Percentiles rank a stretch among this genome's conserved stretches.
Conservation (phyloP, 768 basidiomycete genomes). For the Boletus barrowsii region DNA sequence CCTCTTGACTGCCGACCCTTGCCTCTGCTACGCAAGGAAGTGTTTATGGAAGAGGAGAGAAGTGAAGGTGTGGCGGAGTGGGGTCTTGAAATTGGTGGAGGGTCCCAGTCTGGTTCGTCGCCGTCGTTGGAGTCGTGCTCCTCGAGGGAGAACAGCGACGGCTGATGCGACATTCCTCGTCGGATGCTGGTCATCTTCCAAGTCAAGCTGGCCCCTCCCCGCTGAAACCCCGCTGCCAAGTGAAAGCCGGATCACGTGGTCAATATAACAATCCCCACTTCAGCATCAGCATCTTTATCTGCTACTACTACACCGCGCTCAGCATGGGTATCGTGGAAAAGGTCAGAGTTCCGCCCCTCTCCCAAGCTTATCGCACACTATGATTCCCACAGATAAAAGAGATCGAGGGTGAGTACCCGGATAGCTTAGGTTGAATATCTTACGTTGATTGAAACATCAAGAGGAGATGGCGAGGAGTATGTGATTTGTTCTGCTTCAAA, state of each 20-base stretch:
- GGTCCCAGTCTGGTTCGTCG: slow-evolving; percentile 47
- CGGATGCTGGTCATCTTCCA: slow-evolving; percentile 21
- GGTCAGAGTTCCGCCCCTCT: slow-evolving; percentile 37
- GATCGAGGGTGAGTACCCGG: slow-evolving; percentile 76
- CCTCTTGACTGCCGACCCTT: slow-evolving; percentile 32
- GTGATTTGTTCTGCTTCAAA: slow-evolving; percentile 31
- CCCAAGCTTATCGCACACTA: slow-evolving; percentile 1
- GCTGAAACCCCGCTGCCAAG: neutral
- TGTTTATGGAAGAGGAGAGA: slow-evolving; percentile 29
- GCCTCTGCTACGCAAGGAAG: slow-evolving; percentile 29
- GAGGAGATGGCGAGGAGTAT: slow-evolving; percentile 98
- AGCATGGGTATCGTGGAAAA: slow-evolving; percentile 95
- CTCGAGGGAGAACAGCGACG: slow-evolving; percentile 65
- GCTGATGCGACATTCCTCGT: slow-evolving; percentile 45
- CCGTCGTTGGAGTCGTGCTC: slow-evolving; percentile 48
- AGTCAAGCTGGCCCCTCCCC: neutral
- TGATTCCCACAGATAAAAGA: slow-evolving; percentile 73
- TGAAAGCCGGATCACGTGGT: slow-evolving; percentile 9
- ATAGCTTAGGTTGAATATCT: slow-evolving; percentile 4
- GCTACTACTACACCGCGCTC: neutral
- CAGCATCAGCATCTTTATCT: no score
- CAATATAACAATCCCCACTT: neutral
- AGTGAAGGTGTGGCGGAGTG: slow-evolving; percentile 21
- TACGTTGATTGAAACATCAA: slow-evolving; percentile 28
- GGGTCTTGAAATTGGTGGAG: slow-evolving; percentile 31